These are phyloP conservation scores for Claviceps arundinis DNA, from an alignment of 2,329 filamentous ascomycete genomes.

Conservation along the genomic window DNA sequence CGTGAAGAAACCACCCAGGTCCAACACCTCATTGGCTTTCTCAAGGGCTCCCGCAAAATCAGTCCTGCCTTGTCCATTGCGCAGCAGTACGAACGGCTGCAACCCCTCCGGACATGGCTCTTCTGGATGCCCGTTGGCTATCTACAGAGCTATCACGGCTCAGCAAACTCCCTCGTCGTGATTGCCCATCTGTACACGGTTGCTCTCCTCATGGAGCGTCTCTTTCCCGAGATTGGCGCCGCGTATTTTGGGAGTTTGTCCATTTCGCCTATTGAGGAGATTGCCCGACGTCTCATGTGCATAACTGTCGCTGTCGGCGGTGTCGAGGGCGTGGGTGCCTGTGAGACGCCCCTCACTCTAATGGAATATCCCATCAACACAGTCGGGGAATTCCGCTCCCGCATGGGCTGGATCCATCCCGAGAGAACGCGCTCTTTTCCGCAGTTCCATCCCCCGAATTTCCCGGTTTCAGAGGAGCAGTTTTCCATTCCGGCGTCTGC, in stretches of 20 bases:
- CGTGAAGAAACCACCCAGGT: conserved; percentile 57
- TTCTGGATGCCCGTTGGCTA: conserved; percentile 89
- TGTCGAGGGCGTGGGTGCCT: conserved; percentile 38
- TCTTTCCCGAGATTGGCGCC: conserved; percentile 83
- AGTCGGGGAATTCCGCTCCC: conserved; percentile 52
- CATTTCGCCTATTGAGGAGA: conserved; percentile 72
- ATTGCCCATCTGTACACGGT: conserved; percentile 87
- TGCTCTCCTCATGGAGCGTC: conserved; percentile 73
- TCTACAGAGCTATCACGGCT: conserved; percentile 62
- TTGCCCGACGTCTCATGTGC: conserved; percentile 59
- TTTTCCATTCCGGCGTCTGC: conserved; percentile 19
- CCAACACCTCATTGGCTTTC: conserved; percentile 56
- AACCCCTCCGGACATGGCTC: conserved; percentile 79
- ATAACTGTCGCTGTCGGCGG: conserved; percentile 46
- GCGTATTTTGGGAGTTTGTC: conserved; percentile 77
- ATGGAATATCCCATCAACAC: conserved; percentile 63
- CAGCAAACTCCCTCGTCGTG: conserved; percentile 66
- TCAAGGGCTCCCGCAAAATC: conserved; percentile 59
- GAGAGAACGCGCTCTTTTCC: conserved; percentile 47
- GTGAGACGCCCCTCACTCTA: conserved; percentile 43
- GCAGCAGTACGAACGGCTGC: conserved; percentile 81
- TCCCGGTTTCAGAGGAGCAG: conserved; percentile 31
- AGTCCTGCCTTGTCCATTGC: conserved; percentile 57
- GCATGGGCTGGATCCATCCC: conserved; percentile 54
- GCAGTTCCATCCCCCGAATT: conserved; percentile 44